Evolutionary conservation across 257 asterid species (phyloP), one percentile per base, ranked within the genome.

Genomic region (Solanum pennellii): DNA sequence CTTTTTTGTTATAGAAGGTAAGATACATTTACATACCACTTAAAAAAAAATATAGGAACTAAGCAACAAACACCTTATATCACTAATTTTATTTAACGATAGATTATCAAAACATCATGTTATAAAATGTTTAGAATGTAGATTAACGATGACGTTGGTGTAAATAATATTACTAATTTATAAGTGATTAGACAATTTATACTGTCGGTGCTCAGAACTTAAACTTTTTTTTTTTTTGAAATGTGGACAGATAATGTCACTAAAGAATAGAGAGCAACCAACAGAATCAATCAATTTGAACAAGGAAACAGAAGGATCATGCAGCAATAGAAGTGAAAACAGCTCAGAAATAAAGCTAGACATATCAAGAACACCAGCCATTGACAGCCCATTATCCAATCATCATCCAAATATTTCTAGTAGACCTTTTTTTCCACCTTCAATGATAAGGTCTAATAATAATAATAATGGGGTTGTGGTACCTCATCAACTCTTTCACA

Each of bases 231-330:
- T 9, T 23, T 1, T 8, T 0, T 6, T 14, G 2, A 47, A 42
- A 33, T 77, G 69, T 35, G 68, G 87, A 91, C 95, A 97, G 99
- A 93, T 97, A 89, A 25, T 93, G 95, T 97, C 95, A 90, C 93
- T 97, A 89, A 97, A 95, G 92, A 93, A 90, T n/a, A 94, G 93
- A 92, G 99, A 96, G 33, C 88, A 86, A 88, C 94, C 98, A 88
- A 94, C 96, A 25, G 98, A 94, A 73, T 94, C 98, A 18, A 97
- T 97, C 89, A 96, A 95, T 91, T 96, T 96, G 88, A 95, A 96
- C 98, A 96, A 95, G 83, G 99, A 97, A 89, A 97, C 98, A 87
- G 98, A 97, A 91, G 98, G 97, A 1, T 95, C 98, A 9, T 90
- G 95, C 96, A 95, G 98, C 72, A 97, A 95, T 88, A 94, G 96